Evolutionary conservation across 2,329 filamentous ascomycete genomes (phyloP), one percentile per base, ranked within the genome.

Genomic region (Penicillium sp.): DNA sequence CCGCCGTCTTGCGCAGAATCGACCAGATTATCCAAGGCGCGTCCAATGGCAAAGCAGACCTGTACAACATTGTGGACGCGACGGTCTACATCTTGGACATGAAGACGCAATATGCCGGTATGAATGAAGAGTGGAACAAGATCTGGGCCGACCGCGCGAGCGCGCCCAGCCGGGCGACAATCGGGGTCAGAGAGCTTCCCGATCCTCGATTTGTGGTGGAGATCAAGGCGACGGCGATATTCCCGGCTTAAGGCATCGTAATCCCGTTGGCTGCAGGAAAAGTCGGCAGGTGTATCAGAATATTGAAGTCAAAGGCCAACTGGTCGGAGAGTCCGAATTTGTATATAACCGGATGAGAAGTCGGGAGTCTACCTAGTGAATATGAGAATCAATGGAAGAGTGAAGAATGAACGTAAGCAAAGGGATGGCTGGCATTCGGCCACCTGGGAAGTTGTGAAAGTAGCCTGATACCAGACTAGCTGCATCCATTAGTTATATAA

Each of bases 101-200:
- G 65, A 59, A 69, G 43, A 54, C 48, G 1, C 56, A 73, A 19
- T 71, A 73, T 41, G 57, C 59, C 4, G 69, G 63, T 11, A 71
- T 72, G 68, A 71, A 73, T 35, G 68, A 70, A 47, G 69, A 68
- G 47, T 72, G 69, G 70, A 72, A 72, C 44, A 67, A 68, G 49
- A 58, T 72, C 6, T 73, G 67, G 43, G 18, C 57, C 10, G 59
- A 62, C 20, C 58, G 66, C 5, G 55, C 46, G 1, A 56, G 49
- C 36, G 69, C 68, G 1, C 69, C 69, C 1, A 39, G 39, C 14
- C 39, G 49, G 13, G 47, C 45, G 4, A 52, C 49, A 2, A 36
- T 52, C 13, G 49, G 49, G n/a, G 47, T 51, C 7, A 39, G 27
- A 13, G 48, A 49, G 38, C 33, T 49, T 6, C 48, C 48, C 4